Evolutionary conservation across 1,284 basidiomycete species (phyloP), one percentile per base, ranked within the genome.

Genomic region (Lentinula novae-zelandiae): DNA sequence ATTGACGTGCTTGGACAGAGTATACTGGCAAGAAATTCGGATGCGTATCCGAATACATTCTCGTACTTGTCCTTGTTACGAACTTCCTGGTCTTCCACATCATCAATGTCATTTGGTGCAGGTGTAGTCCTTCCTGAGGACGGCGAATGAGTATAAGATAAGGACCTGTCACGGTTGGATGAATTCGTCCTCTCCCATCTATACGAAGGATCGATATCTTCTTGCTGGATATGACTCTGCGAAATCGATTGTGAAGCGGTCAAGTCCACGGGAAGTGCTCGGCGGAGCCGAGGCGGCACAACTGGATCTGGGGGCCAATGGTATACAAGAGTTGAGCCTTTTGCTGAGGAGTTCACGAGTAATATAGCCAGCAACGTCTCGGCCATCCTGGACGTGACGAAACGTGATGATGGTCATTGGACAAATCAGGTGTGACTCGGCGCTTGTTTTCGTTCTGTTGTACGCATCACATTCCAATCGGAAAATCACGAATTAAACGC

Each of bases 1-100:
- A 95, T 85, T 15, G 88, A 82, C 34, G 78, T 76, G 50, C 88
- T 84, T 0, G 95, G 95, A 62, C 89, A 91, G 6, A 98, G 80
- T 63, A 97, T 79, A 57, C 84, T 84, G 27, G 93, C 92, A 36
- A 98, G 81, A 67, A 95, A 91, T 63, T 90, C 87, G 12, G 89
- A 77, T 7, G 89, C 84, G 73, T 93, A 97, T 4, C 90, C 92
- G 39, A 98, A 82, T 17, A 92, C 77, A 53, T 78, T 78, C 62
- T 89, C 86, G 68, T 90, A 91, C 34, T 68, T 67, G 31, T 66
- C 60, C 33, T 68, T 67, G 31, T 66, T 60, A 31, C 73, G 62
- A 15, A 72, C 73, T 62, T 78, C 79, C 64, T 73, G 62, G 22
- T 73, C 67, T 56, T 76, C 75, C 1, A 72, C 62, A 15, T 71